Evolutionary conservation across 345 rosid species (phyloP).

Genomic region (Ailanthus altissimus): DNA sequence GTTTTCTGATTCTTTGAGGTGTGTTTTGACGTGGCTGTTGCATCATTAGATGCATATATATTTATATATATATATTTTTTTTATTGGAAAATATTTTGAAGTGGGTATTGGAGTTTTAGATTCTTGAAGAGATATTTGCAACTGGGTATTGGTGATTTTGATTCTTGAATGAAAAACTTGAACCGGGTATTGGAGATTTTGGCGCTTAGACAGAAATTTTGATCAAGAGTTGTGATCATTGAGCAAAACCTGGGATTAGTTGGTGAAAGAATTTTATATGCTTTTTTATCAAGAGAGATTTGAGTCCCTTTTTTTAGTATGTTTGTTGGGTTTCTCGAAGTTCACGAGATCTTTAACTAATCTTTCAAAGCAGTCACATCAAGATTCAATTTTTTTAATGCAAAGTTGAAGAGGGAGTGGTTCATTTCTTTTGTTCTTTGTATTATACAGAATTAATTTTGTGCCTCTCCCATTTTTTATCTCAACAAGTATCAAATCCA

Average conservation of each 20-base stretch:
- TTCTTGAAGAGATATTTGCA: constrained; percentile 3
- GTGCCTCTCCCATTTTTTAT: constrained; percentile 8
- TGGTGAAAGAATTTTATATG: background rate
- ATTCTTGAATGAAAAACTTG: constrained; percentile 3
- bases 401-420: constrained; percentile 10
- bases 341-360: constrained; percentile 25
- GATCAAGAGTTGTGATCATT: background rate
- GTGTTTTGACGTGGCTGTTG: constrained; percentile 22
- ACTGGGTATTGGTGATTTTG: constrained; percentile 22
- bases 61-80: background rate
- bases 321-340: constrained; percentile 17
- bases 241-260: background rate
- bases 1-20: background rate
- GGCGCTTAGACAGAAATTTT: background rate
- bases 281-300: background rate
- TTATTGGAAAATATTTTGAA: constrained; percentile 1
- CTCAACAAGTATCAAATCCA: constrained; percentile 12
- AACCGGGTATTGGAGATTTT: background rate
- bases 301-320: background rate
- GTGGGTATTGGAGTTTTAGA: constrained; percentile 19
- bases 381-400: background rate
- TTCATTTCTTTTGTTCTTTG: constrained; percentile 12
- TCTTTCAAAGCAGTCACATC: constrained; percentile 26
- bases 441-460: constrained; percentile 10
- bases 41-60: background rate